phyloP scores from a whole-genome alignment of 495 filamentous ascomycete genomes.

The Lophiotrema nucula region DNA sequence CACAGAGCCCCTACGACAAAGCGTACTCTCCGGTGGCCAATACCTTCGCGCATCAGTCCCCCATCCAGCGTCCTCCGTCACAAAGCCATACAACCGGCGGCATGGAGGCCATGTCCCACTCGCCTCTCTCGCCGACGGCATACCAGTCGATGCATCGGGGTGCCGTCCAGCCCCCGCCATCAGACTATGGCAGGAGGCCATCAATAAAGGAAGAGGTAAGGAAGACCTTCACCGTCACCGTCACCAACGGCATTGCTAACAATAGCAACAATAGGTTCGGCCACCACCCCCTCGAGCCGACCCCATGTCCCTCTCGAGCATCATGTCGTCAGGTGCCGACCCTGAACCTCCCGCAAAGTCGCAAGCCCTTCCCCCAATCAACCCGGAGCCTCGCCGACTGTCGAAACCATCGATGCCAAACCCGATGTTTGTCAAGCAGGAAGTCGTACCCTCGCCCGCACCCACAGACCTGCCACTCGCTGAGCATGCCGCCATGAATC shows the following conservation, averaged over 20 bases:
- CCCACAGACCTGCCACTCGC: conserved; percentile 21
- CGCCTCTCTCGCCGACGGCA: conserved; percentile 34
- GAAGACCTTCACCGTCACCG: neutral
- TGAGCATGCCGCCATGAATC: conserved; percentile 3
- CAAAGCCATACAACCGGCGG: conserved; percentile 18
- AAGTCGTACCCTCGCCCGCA: conserved; percentile 47
- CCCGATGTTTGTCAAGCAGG: conserved; percentile 41
- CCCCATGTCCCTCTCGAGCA: conserved; percentile 90
- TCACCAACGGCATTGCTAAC: conserved; percentile 9
- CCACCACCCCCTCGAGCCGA: conserved; percentile 44
- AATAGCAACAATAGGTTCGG: conserved; percentile 14
- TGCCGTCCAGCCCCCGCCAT: conserved; percentile 29
- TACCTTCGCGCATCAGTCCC: conserved; percentile 34
- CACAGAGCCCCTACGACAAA: conserved; percentile 28
- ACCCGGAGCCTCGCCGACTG: conserved; percentile 23
- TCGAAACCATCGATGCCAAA: conserved; percentile 11
- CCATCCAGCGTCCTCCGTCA: conserved; percentile 27
- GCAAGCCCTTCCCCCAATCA: conserved; percentile 39
- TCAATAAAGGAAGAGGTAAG: conserved; percentile 31
- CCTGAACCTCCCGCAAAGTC: conserved; percentile 54
- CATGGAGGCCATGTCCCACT: conserved; percentile 35
- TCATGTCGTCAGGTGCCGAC: conserved; percentile 66
- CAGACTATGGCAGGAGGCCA: conserved; percentile 23
- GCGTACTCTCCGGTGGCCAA: conserved; percentile 21
- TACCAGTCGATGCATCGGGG: conserved; percentile 31